phyloP scores from a whole-genome alignment of 176 grass and related monocot genomes.

The Cenchrus americanus region DNA sequence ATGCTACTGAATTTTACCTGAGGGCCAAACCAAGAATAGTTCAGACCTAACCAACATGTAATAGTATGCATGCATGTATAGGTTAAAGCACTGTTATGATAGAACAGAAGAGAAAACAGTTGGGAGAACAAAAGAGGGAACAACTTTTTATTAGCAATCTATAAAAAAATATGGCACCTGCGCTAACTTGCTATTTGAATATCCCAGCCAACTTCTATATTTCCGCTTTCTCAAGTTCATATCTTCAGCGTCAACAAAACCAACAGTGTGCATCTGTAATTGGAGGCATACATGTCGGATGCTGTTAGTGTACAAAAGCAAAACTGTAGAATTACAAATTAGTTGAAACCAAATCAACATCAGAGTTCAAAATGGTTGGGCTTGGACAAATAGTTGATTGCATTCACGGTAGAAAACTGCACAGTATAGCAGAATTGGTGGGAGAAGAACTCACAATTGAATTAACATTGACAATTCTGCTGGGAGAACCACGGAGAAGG shows the following conservation, averaged over 20 bases:
- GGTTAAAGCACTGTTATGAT: background rate
- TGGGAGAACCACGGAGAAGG: constrained; percentile 88
- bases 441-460: constrained; percentile 77
- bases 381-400: background rate
- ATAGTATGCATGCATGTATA: constrained; percentile 21
- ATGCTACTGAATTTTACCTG: constrained; percentile 98
- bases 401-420: constrained; percentile 4
- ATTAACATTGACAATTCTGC: constrained; percentile 96
- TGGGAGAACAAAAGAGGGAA: constrained; percentile 9
- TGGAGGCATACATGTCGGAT: constrained; percentile 26
- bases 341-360: background rate
- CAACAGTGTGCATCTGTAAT: constrained; percentile 88
- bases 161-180: constrained; percentile 56
- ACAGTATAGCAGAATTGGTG: background rate
- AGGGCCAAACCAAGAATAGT: constrained; percentile 28
- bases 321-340: background rate
- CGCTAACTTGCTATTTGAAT: constrained; percentile 94
- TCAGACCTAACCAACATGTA: constrained; percentile 28
- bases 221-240: constrained; percentile 82
- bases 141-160: constrained; percentile 1
- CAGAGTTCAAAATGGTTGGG: background rate
- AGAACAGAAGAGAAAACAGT: background rate
- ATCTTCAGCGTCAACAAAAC: constrained; percentile 87
- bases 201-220: constrained; percentile 80
- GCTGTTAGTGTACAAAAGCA: background rate